phyloP scores from a whole-genome alignment of 2,329 filamentous ascomycete species.

The Periconia digitata region DNA sequence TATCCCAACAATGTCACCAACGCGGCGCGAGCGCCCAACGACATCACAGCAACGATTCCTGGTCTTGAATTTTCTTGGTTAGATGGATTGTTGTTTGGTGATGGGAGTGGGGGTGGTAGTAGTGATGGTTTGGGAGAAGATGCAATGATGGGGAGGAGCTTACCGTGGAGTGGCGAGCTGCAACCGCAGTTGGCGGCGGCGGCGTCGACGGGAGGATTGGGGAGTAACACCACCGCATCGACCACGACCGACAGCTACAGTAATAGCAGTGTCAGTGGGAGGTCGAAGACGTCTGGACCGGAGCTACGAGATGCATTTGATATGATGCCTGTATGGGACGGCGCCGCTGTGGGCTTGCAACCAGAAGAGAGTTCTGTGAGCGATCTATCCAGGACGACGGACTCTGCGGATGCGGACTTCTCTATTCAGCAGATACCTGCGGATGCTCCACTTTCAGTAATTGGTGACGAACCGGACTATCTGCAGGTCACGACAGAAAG shows the following conservation, averaged over 20 bases:
- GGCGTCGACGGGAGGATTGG: not conserved
- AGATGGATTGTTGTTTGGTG: not conserved
- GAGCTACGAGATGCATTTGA: too few relatives aligned
- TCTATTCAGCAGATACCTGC: too few relatives aligned
- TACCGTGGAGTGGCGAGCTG: not conserved
- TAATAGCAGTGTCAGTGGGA: too few relatives aligned
- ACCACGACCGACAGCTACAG: not conserved
- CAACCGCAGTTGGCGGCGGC: not conserved
- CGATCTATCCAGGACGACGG: not conserved
- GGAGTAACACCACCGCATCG: not conserved
- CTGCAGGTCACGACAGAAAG: not conserved
- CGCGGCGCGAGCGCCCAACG: too few relatives aligned
- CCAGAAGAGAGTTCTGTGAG: not conserved
- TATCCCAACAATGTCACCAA: conserved; percentile 4
- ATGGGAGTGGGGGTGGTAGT: too few relatives aligned
- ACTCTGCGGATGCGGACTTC: too few relatives aligned
- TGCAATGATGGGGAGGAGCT: not conserved
- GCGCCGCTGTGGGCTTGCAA: too few relatives aligned
- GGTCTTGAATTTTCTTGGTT: conserved; percentile 12
- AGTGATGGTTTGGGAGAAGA: too few relatives aligned
- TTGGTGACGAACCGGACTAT: not conserved
- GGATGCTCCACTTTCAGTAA: too few relatives aligned
- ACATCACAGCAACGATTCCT: conserved; percentile 3
- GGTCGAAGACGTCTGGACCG: too few relatives aligned
- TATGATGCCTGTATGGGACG: too few relatives aligned